A percentile compares a stretch with the other conserved stretches of the same genome.
Conservation (phyloP, 768 basidiomycete genomes). For the Antrodiella citrinella region DNA sequence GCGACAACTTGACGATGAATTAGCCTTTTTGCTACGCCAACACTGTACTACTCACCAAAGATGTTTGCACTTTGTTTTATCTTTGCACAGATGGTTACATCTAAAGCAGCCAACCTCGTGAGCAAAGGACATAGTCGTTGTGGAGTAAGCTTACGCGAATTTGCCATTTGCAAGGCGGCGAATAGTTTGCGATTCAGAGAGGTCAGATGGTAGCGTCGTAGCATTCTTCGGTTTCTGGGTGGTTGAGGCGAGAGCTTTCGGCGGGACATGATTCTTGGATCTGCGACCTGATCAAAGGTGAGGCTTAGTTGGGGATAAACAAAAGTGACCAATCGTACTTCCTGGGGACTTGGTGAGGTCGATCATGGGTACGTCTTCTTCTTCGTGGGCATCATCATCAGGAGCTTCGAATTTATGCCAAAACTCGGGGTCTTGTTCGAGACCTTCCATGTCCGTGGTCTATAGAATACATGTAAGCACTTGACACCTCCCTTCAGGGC, state of each 20-base stretch:
- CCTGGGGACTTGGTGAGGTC: too few species aligned
- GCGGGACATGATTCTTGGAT: too few species aligned
- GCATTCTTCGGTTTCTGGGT: too few species aligned
- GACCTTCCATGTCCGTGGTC: constrained; percentile 59
- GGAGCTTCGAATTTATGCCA: constrained; percentile 35
- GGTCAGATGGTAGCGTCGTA: too few species aligned
- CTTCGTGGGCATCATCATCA: constrained; percentile 26
- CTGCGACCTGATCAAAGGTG: too few species aligned
- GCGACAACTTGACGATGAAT: constrained; percentile 45
- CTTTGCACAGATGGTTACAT: constrained; percentile 76
- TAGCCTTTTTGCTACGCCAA: background rate
- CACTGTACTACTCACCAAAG: constrained; percentile 42
- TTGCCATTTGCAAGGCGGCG: too few species aligned
- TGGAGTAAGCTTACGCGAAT: constrained; percentile 41
- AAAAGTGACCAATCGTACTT: too few species aligned
- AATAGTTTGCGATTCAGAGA: too few species aligned
- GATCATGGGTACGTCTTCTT: constrained; percentile 20
- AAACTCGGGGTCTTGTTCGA: constrained; percentile 63
- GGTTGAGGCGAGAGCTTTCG: too few species aligned
- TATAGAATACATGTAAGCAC: constrained; percentile 17
- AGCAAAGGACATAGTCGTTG: background rate
- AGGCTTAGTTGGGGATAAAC: constrained; percentile 25
- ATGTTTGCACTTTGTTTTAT: constrained; percentile 70
- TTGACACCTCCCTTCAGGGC: background rate
- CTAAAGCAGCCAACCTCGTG: constrained; percentile 28